Conservation (phyloP, 805 yeast species). For the Lachancea sp. region DNA sequence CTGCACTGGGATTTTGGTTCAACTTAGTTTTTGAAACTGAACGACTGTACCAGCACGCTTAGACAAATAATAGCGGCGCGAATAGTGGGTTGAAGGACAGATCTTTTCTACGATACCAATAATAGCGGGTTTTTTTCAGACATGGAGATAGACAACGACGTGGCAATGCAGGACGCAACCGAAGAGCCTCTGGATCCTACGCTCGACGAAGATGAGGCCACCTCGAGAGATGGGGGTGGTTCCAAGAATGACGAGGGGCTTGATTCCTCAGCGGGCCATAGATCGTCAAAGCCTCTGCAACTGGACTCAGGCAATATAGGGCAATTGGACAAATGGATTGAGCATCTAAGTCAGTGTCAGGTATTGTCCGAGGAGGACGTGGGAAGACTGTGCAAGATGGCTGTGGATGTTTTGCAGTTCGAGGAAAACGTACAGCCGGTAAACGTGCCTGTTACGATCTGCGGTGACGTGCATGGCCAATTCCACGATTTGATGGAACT, state of each 20-base stretch:
- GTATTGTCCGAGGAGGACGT: slow-evolving; percentile 78
- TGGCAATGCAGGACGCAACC: slow-evolving; percentile 77
- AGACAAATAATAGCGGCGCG: no score
- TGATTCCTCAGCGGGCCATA: slow-evolving; percentile 35
- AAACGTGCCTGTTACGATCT: slow-evolving; percentile 89
- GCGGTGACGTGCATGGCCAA: slow-evolving; percentile 97
- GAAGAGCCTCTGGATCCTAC: slow-evolving; percentile 35
- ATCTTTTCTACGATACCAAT: no score
- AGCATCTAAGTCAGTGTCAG: slow-evolving; percentile 68
- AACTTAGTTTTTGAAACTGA: neutral
- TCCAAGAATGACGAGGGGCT: slow-evolving; percentile 15
- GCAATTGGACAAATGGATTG: slow-evolving; percentile 86
- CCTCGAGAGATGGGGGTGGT: slow-evolving; percentile 6
- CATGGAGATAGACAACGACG: slow-evolving; percentile 76
- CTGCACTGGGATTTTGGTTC: neutral
- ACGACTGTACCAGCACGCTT: no score
- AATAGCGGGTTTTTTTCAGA: no score
- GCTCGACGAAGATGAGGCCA: slow-evolving; percentile 26
- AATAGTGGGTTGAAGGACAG: no score
- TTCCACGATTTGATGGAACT: slow-evolving; percentile 91
- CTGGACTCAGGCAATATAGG: slow-evolving; percentile 43
- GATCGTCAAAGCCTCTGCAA: slow-evolving; percentile 35
- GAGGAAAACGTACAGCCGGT: slow-evolving; percentile 96
- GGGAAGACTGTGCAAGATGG: slow-evolving; percentile 77
- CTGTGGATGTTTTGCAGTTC: slow-evolving; percentile 80